Evolutionary conservation across 2,329 filamentous ascomycete species (phyloP).

Genomic region (Neobulgaria alba): DNA sequence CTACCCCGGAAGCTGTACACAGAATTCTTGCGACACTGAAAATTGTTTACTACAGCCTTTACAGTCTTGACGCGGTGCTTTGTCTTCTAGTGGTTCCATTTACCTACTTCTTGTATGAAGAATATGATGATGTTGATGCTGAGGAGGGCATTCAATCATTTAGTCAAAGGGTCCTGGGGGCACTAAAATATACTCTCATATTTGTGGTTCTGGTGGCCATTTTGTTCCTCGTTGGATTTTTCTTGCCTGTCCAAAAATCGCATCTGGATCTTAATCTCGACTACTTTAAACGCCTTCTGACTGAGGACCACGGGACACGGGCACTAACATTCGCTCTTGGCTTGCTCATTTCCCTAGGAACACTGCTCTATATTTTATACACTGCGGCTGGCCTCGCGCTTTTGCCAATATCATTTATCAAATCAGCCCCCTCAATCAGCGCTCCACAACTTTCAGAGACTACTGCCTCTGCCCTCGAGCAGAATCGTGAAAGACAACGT

Average conservation of each 20-base stretch:
- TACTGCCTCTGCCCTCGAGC: constrained; percentile 71
- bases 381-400: constrained; percentile 83
- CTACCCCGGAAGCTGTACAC: constrained; percentile 70
- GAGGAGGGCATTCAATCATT: constrained; percentile 70
- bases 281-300: constrained; percentile 79
- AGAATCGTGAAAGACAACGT: constrained; percentile 84
- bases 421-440: constrained; percentile 79
- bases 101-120: constrained; percentile 96
- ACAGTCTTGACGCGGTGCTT: constrained; percentile 82
- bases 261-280: constrained; percentile 70
- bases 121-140: constrained; percentile 85
- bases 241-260: constrained; percentile 70
- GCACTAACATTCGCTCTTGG: constrained; percentile 85
- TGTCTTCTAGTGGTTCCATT: constrained; percentile 89
- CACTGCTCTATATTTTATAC: constrained; percentile 78
- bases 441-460: constrained; percentile 68
- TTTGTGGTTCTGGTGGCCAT: constrained; percentile 75
- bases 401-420: constrained; percentile 84
- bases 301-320: constrained; percentile 85
- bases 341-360: constrained; percentile 79
- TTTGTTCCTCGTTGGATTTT: constrained; percentile 88
- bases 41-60: constrained; percentile 86
- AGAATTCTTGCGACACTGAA: constrained; percentile 73
- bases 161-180: constrained; percentile 66
- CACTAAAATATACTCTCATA: constrained; percentile 80